phyloP scores from a whole-genome alignment of 2,329 filamentous ascomycete genomes.

The Fusarium sublunatum region DNA sequence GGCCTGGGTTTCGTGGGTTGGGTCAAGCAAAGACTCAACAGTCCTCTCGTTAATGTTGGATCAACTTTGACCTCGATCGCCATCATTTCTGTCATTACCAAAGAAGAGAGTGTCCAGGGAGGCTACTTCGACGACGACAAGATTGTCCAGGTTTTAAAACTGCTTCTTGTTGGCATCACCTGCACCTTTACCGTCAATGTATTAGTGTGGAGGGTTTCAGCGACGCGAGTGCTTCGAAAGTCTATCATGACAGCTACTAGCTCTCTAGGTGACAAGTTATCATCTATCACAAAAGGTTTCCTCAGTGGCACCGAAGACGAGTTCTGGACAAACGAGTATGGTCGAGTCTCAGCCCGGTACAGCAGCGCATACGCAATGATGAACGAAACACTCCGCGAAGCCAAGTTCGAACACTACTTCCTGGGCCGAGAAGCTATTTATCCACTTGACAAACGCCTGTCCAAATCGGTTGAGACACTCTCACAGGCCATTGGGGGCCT shows the following conservation, averaged over 20 bases:
- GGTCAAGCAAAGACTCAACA: slow-evolving; percentile 83
- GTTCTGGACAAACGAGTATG: slow-evolving; percentile 73
- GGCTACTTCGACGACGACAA: slow-evolving; percentile 85
- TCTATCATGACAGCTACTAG: slow-evolving; percentile 79
- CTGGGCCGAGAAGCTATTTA: slow-evolving; percentile 84
- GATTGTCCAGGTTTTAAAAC: slow-evolving; percentile 83
- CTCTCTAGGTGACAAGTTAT: slow-evolving; percentile 82
- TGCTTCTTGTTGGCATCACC: slow-evolving; percentile 81
- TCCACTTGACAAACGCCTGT: slow-evolving; percentile 79
- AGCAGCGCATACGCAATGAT: slow-evolving; percentile 75
- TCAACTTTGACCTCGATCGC: slow-evolving; percentile 88
- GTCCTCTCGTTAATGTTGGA: slow-evolving; percentile 84
- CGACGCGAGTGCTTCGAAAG: slow-evolving; percentile 76
- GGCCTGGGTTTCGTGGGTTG: slow-evolving; percentile 89
- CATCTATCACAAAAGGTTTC: slow-evolving; percentile 84
- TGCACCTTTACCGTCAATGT: slow-evolving; percentile 80
- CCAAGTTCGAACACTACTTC: slow-evolving; percentile 89
- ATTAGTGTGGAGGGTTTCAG: slow-evolving; percentile 81
- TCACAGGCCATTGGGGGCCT: slow-evolving; percentile 91
- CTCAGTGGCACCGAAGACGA: slow-evolving; percentile 85
- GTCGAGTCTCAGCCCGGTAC: slow-evolving; percentile 71
- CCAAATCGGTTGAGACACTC: slow-evolving; percentile 85
- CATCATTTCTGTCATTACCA: slow-evolving; percentile 89
- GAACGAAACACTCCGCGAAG: slow-evolving; percentile 82
- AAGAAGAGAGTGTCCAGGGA: slow-evolving; percentile 87